phyloP scores from a whole-genome alignment of 176 grass and related monocot species.

The Carex cristatella region DNA sequence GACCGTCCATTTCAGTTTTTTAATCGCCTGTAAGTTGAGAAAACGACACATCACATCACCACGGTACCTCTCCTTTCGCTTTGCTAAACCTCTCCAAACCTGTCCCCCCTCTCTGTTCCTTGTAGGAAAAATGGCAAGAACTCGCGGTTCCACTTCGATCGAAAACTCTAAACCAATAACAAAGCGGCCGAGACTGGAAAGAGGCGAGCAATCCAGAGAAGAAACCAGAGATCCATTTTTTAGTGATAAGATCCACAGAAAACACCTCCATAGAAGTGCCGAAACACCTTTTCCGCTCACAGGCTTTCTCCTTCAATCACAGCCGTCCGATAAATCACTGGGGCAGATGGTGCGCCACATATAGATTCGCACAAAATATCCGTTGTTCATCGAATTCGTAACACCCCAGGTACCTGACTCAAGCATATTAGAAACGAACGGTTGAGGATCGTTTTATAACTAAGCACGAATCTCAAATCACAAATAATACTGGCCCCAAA shows the following conservation, averaged over 20 bases:
- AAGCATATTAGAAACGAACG: too few relatives aligned
- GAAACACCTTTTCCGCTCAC: not conserved
- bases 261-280: too few relatives aligned
- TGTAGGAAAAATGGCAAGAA: not conserved
- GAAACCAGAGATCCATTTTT: not conserved
- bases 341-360: not conserved
- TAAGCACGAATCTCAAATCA: too few relatives aligned
- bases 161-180: not conserved
- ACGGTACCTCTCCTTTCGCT: too few relatives aligned
- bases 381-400: too few relatives aligned
- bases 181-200: not conserved
- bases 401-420: too few relatives aligned
- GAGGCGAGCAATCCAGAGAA: not conserved
- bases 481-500: too few relatives aligned
- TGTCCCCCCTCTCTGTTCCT: not conserved
- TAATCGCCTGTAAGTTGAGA: too few relatives aligned
- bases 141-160: not conserved
- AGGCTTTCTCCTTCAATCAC: not conserved
- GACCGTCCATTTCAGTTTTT: too few relatives aligned
- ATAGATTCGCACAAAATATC: too few relatives aligned
- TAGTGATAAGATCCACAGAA: too few relatives aligned
- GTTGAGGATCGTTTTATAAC: too few relatives aligned
- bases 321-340: not conserved
- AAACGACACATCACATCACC: not conserved
- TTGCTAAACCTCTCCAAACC: not conserved